Conservation (phyloP, 2,329 filamentous ascomycete genomes). For the Metarhizium guizhouense region DNA sequence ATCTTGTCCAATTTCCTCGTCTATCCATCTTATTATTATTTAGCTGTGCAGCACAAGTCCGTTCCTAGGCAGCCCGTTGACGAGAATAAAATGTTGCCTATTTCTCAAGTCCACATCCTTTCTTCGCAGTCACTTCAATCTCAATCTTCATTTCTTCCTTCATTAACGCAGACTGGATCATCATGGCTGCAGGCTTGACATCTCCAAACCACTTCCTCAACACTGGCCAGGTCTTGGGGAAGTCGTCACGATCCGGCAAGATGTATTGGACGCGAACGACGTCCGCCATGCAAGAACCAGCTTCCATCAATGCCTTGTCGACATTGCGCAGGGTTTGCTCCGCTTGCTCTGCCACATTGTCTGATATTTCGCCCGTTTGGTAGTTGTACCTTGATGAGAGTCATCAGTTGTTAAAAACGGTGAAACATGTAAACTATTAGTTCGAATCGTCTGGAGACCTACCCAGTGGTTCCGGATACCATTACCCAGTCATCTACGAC, state of each 20-base stretch:
- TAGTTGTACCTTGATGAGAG: conserved; percentile 37
- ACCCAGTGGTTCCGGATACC: conserved; percentile 48
- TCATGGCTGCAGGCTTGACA: conserved; percentile 43
- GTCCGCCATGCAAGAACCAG: conserved; percentile 33
- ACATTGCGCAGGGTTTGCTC: conserved; percentile 42
- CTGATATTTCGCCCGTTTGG: conserved; percentile 33
- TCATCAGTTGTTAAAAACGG: neutral
- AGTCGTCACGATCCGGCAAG: conserved; percentile 37
- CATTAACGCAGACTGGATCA: conserved; percentile 42
- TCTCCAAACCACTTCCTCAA: conserved; percentile 39
- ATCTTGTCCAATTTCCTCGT: neutral
- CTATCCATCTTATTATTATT: too few relatives aligned
- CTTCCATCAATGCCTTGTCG: conserved; percentile 32
- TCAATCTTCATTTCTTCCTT: conserved; percentile 38
- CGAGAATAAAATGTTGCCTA: neutral
- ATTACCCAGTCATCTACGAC: conserved; percentile 41
- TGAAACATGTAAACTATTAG: too few relatives aligned
- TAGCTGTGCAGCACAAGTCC: neutral
- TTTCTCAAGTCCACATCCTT: conserved; percentile 11
- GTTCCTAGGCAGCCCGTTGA: neutral
- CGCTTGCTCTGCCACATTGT: conserved; percentile 36
- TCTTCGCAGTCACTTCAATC: conserved; percentile 33
- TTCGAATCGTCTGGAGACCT: neutral
- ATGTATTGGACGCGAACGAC: conserved; percentile 45
- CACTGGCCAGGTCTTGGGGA: conserved; percentile 39